Base-by-base conservation (phyloP, 2,329 filamentous ascomycete genomes). In the Penicillium sp. region DNA sequence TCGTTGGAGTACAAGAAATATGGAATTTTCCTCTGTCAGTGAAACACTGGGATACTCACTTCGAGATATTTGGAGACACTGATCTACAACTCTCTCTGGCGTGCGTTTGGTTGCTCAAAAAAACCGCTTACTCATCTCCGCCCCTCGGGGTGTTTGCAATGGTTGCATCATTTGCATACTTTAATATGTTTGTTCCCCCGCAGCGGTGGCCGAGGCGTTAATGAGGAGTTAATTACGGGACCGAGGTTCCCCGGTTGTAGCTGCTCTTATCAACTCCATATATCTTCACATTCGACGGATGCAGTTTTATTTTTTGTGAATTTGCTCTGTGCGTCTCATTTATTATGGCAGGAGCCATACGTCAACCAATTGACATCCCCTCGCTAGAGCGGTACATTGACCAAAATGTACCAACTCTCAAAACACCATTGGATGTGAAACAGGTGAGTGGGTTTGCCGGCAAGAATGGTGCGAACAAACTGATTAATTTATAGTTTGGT, bases 291-390 rank as follows among this genome's bases (percentile, higher is more conserved):
- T 41, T n/a, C n/a, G n/a, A n/a, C n/a, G n/a, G n/a, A n/a, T n/a
- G n/a, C n/a, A n/a, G n/a, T n/a, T n/a, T n/a, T n/a, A n/a, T n/a
- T n/a, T n/a, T n/a, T n/a, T n/a, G n/a, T n/a, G n/a, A n/a, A n/a
- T n/a, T n/a, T n/a, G n/a, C n/a, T n/a, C n/a, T n/a, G n/a, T n/a
- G n/a, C n/a, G n/a, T n/a, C 27, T 22, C 35, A 37, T n/a, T n/a
- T n/a, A 59, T 36, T 44, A 82, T 95, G 90, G 90, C 92, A 36
- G 90, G 90, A 54, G 74, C 75, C 47, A 81, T 98, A 41, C 81
- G 92, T 62, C 92, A 98, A 62, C 85, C 86, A 29, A 93, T 98
- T 60, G 85, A 96, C 60, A 68, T 90, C 55, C 69, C 75, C 56
- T 79, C 85, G 11, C 73, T 98, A 38, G 84, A 90, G 70, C 75